Conservation (phyloP, 1,139 yeast genomes). For the Petasospora fabianii region DNA sequence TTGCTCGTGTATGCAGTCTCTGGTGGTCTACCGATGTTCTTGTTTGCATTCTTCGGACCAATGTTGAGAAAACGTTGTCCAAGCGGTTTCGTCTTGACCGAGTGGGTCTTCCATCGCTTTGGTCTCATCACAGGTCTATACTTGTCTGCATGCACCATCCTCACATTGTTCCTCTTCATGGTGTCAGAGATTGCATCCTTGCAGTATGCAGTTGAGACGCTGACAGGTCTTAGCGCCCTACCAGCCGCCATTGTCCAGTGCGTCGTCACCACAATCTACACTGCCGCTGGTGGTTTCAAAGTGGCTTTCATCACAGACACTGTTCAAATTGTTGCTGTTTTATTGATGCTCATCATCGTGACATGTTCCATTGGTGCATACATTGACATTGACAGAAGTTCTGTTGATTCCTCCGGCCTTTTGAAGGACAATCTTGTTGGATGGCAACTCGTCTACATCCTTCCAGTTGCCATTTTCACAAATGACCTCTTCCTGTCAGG, state of each 20-base stretch:
- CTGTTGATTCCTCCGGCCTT: constrained; percentile 62
- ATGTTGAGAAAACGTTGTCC: constrained; percentile 76
- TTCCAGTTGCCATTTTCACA: constrained; percentile 82
- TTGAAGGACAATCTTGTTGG: constrained; percentile 68
- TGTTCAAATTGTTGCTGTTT: constrained; percentile 75
- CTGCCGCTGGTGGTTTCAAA: constrained; percentile 85
- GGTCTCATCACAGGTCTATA: constrained; percentile 73
- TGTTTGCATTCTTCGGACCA: constrained; percentile 84
- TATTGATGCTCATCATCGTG: constrained; percentile 64
- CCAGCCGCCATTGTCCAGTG: constrained; percentile 86
- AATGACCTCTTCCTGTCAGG: constrained; percentile 90
- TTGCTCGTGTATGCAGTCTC: constrained; percentile 75
- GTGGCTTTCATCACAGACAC: constrained; percentile 88
- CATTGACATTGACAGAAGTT: constrained; percentile 61
- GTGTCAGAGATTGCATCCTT: constrained; percentile 83
- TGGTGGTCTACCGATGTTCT: constrained; percentile 78
- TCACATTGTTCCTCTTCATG: constrained; percentile 86
- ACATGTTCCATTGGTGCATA: constrained; percentile 79
- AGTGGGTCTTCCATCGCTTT: constrained; percentile 84
- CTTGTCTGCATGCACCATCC: constrained; percentile 74
- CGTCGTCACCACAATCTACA: constrained; percentile 81
- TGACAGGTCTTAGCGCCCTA: constrained; percentile 76
- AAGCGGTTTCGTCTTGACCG: constrained; percentile 88
- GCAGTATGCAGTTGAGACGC: constrained; percentile 66
- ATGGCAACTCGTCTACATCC: constrained; percentile 84